Base-by-base conservation (phyloP, 106 monocot genomes). In the Allium sativum region DNA sequence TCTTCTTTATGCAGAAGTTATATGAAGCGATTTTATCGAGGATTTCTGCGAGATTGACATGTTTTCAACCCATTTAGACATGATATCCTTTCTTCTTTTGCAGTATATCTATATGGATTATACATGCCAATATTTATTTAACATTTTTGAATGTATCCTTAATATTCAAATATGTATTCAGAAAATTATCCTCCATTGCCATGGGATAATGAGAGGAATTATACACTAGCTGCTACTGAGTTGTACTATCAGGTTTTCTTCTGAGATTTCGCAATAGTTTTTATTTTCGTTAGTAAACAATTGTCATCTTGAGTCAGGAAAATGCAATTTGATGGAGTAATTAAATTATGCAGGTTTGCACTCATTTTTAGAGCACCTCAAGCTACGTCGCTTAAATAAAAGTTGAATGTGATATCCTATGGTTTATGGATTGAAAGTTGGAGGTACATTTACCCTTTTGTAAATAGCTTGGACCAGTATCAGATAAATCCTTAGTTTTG, bases 21-120 rank as follows among this genome's bases (percentile, higher is more conserved):
- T 96, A 87, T 82, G 82, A 15, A 91, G 91, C 77, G 96, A 96
- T 79, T 91, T 96, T 41, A 82, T 96, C n/a, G 87, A 96, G 70
- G 87, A 91, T 55, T 96, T 91, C 47, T 80, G 76, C n/a, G 96
- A 96, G 69, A 76, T 75, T 0, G 96, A 96, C 52, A 64, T 64
- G 44, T 82, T 96, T 17, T 73, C 87, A 50, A 67, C 72, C 20
- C 91, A 96, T 70, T 79, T 96, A 56, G 87, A 96, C 55, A 20
- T 87, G 56, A 91, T 96, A 96, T 96, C 96, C 96, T 84, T 87
- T 8, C 53, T 42, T 53, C 19, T 15, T 10, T 10, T 51, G n/a
- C 15, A 69, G 15, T 60, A 8, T 59, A 10, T 18, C 44, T 56
- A 44, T 14, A 52, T 5, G 59, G 8, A 21, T 52, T 21, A 55